phyloP scores from a whole-genome alignment of 208 protist species.

The Zelonia costaricensis region DNA sequence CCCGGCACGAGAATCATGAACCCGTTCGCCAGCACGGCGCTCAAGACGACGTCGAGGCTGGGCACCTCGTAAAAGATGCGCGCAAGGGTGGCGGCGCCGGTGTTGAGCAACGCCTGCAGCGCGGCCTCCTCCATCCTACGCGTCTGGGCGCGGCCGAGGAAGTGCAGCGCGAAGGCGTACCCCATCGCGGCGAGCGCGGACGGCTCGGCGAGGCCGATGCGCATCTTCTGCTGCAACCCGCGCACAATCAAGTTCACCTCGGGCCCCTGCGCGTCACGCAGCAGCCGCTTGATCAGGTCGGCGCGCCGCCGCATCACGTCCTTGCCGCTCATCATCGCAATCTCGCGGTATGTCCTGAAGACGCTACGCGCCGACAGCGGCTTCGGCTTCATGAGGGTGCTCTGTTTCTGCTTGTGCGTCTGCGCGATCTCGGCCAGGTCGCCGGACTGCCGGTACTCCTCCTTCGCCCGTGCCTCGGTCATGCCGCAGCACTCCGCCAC shows the following conservation, averaged over 20 bases:
- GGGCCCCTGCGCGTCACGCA: slow-evolving; percentile 88
- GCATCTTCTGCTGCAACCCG: slow-evolving; percentile 96
- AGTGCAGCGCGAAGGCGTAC: slow-evolving; percentile 91
- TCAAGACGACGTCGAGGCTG: slow-evolving; percentile 80
- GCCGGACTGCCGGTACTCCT: slow-evolving; percentile 87
- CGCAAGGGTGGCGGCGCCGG: slow-evolving; percentile 51
- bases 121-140: slow-evolving; percentile 43
- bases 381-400: slow-evolving; percentile 90
- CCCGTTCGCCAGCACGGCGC: slow-evolving; percentile 67
- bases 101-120: slow-evolving; percentile 72
- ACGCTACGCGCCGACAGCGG: slow-evolving; percentile 92
- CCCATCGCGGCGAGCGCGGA: slow-evolving; percentile 95
- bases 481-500: slow-evolving; percentile 95
- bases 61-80: slow-evolving; percentile 86
- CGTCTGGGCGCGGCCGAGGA: slow-evolving; percentile 40
- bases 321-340: slow-evolving; percentile 93
- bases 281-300: slow-evolving; percentile 93
- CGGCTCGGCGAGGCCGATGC: slow-evolving; percentile 97
- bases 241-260: slow-evolving; percentile 97
- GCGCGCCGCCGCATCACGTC: slow-evolving; percentile 88
- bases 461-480: slow-evolving; percentile 78
- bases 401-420: slow-evolving; percentile 80
- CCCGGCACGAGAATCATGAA: slow-evolving; percentile 74
- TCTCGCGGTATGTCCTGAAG: slow-evolving; percentile 87
- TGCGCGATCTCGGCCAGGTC: slow-evolving; percentile 97